These are phyloP conservation scores for Termitomyces sp. DNA, from an alignment of 768 basidiomycete species.

Conservation along the genomic window DNA sequence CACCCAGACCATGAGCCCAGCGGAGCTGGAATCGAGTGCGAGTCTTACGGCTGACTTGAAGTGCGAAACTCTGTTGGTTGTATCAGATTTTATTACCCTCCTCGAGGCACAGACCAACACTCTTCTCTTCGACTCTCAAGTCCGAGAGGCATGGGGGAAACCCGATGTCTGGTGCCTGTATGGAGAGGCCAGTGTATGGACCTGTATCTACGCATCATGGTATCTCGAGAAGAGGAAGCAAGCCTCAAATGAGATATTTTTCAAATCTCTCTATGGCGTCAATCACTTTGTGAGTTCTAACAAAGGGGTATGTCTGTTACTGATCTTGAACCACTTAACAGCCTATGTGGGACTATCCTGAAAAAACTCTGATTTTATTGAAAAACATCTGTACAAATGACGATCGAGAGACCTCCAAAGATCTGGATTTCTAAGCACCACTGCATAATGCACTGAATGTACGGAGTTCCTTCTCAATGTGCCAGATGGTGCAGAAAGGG, in stretches of 20 bases:
- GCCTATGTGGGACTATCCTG: conserved; percentile 12
- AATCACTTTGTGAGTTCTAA: conserved; percentile 10
- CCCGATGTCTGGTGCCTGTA: conserved; percentile 1
- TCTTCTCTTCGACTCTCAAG: not conserved
- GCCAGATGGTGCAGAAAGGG: too few relatives aligned
- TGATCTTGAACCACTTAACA: not conserved
- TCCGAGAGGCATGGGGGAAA: conserved; percentile 3
- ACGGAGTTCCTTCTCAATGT: too few relatives aligned
- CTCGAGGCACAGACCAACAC: conserved; percentile 5
- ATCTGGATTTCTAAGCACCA: not conserved
- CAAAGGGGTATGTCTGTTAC: not conserved
- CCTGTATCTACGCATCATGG: conserved; percentile 7
- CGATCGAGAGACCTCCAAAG: not conserved
- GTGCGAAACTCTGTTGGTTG: conserved; percentile 1
- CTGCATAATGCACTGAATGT: too few relatives aligned
- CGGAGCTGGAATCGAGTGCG: not conserved
- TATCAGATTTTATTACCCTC: not conserved
- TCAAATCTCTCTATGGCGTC: not conserved
- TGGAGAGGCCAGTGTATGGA: conserved; percentile 10
- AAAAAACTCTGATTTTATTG: not conserved
- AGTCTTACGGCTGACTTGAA: not conserved
- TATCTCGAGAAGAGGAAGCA: conserved; percentile 2
- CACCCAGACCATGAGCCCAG: not conserved
- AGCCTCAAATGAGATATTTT: not conserved
- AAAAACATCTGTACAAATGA: not conserved